Evolutionary conservation across 768 basidiomycete species (phyloP).

Genomic region (Tremella mesenterica): DNA sequence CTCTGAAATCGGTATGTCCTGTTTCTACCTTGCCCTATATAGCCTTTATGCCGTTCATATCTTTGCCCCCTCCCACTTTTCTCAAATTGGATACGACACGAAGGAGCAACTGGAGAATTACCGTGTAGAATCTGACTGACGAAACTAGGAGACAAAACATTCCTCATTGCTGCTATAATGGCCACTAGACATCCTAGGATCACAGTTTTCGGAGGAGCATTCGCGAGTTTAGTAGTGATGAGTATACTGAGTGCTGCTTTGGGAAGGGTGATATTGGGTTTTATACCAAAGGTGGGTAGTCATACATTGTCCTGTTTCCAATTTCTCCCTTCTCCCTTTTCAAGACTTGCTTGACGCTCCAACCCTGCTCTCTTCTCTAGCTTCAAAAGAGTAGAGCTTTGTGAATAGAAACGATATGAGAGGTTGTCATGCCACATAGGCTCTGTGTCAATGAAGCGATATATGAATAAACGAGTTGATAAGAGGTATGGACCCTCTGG

Average conservation of each 20-base stretch:
- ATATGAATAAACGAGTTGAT: no score
- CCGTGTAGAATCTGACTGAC: neutral
- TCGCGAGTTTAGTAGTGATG: conserved; percentile 83
- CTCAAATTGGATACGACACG: neutral
- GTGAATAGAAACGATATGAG: neutral
- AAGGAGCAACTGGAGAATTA: conserved; percentile 9
- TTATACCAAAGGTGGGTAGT: conserved; percentile 56
- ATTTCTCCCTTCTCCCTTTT: neutral
- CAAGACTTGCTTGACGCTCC: neutral
- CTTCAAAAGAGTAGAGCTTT: neutral
- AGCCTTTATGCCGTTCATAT: neutral
- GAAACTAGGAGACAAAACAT: conserved; percentile 80
- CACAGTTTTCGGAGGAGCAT: conserved; percentile 78
- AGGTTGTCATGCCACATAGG: no score
- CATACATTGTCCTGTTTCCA: neutral
- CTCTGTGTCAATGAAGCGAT: no score
- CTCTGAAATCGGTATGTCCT: conserved; percentile 26
- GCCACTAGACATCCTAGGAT: conserved; percentile 76
- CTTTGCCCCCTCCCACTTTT: neutral
- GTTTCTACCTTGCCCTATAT: neutral
- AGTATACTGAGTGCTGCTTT: conserved; percentile 86
- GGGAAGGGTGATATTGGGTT: conserved; percentile 76
- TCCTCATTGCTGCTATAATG: conserved; percentile 70
- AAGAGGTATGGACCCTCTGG: conserved; percentile 39
- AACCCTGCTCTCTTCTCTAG: neutral